Percentiles rank a stretch among this genome's conserved stretches.
Evolutionary conservation across 768 basidiomycete genomes (phyloP).

Genomic region (Mycena amicta): DNA sequence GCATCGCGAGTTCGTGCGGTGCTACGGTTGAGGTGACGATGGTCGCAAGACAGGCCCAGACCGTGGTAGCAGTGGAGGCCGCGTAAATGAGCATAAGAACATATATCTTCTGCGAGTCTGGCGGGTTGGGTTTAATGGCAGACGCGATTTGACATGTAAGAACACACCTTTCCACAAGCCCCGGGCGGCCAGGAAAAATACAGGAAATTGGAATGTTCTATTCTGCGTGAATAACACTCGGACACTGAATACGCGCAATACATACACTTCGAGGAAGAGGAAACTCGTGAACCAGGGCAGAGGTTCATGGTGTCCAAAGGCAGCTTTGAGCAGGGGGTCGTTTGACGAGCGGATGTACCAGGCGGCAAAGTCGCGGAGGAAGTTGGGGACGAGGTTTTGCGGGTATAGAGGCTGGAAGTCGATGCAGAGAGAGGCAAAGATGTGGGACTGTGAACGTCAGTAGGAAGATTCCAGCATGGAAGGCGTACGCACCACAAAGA

Average conservation of each 20-base stretch:
- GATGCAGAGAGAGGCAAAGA: constrained; percentile 67
- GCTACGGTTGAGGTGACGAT: constrained; percentile 59
- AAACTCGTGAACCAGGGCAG: constrained; percentile 70
- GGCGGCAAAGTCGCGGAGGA: constrained; percentile 45
- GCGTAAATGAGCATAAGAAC: constrained; percentile 71
- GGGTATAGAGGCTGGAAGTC: constrained; percentile 75
- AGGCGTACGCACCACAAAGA: constrained; percentile 72
- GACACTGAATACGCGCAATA: too few relatives aligned
- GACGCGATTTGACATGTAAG: not conserved
- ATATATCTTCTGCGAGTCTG: constrained; percentile 58
- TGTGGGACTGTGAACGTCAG: constrained; percentile 47
- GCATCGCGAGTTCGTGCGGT: constrained; percentile 50
- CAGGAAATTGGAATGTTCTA: constrained; percentile 74
- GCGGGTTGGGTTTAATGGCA: not conserved
- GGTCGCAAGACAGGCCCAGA: constrained; percentile 66
- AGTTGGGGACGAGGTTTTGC: constrained; percentile 46
- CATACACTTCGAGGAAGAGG: constrained; percentile 62
- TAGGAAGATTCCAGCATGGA: not conserved
- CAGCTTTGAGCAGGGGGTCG: constrained; percentile 65
- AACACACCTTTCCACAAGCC: constrained; percentile 58
- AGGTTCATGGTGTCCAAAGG: constrained; percentile 35
- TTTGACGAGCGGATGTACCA: constrained; percentile 60
- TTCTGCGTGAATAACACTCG: too few relatives aligned
- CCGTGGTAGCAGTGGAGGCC: constrained; percentile 78
- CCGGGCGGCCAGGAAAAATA: constrained; percentile 69